Percentiles rank a stretch among this genome's conserved stretches.
phyloP scores from a whole-genome alignment of 2,329 filamentous ascomycete genomes.

The Hymenoscyphus fructigenus region DNA sequence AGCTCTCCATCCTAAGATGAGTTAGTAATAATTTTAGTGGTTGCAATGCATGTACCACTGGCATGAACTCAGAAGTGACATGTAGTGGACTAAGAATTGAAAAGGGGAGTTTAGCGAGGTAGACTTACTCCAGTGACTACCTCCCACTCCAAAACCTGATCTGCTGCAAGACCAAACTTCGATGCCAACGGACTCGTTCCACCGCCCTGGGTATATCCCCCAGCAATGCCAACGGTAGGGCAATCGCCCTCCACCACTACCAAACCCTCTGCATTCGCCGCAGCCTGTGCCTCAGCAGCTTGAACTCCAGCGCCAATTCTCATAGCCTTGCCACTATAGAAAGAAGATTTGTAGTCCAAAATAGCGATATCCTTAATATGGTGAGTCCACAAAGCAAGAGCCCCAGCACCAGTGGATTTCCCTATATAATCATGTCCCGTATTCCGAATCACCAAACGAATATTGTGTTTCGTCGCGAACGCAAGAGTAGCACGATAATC shows the following conservation, averaged over 20 bases:
- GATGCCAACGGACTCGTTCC: constrained; percentile 54
- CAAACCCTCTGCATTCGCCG: constrained; percentile 43
- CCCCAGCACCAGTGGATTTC: constrained; percentile 58
- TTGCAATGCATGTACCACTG: too few species aligned
- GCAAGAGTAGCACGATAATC: constrained; percentile 35
- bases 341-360: constrained; percentile 39
- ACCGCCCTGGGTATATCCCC: constrained; percentile 59
- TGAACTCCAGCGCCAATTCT: constrained; percentile 53
- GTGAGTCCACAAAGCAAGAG: constrained; percentile 56
- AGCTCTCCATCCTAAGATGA: constrained; percentile 40
- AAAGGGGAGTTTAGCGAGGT: too few species aligned
- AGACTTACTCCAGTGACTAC: constrained; percentile 45
- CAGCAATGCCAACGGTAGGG: constrained; percentile 54
- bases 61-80: too few species aligned
- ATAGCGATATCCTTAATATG: constrained; percentile 46
- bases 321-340: constrained; percentile 52
- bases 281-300: constrained; percentile 45
- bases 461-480: constrained; percentile 38
- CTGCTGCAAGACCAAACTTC: constrained; percentile 55
- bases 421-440: constrained; percentile 58
- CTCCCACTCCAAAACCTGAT: constrained; percentile 56
- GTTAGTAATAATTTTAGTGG: too few species aligned
- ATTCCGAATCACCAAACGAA: constrained; percentile 49
- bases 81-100: too few species aligned
- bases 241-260: constrained; percentile 53